These are phyloP conservation scores for Plasmodium berghei DNA, from an alignment of 169 alveolate genomes.

Conservation along the genomic window DNA sequence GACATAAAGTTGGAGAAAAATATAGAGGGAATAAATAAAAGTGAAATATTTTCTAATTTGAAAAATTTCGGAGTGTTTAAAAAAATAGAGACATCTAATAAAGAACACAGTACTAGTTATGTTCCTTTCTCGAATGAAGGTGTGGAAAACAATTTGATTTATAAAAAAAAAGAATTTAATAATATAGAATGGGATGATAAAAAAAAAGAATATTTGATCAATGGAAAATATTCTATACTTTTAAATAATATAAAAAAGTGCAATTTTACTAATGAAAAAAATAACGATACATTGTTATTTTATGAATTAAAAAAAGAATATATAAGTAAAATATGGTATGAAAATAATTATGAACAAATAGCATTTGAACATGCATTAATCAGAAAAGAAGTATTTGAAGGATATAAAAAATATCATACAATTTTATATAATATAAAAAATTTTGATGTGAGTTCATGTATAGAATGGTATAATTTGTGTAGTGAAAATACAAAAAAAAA, in stretches of 20 bases:
- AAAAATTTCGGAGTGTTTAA: too few relatives aligned
- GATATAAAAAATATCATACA: constrained; percentile 38
- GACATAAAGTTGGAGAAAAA: not conserved
- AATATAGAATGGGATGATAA: not conserved
- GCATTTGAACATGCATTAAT: constrained; percentile 45
- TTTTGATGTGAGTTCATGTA: constrained; percentile 43
- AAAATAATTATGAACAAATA: constrained; percentile 24
- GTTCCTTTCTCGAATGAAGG: not conserved
- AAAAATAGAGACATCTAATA: too few relatives aligned
- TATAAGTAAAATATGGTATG: constrained; percentile 37
- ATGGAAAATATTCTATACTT: constrained; percentile 15
- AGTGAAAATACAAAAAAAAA: constrained; percentile 50
- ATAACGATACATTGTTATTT: not conserved
- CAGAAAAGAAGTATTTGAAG: constrained; percentile 53
- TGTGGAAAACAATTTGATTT: too few relatives aligned
- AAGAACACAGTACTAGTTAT: not conserved
- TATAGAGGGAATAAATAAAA: too few relatives aligned
- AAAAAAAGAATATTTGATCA: not conserved
- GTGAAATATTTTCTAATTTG: too few relatives aligned
- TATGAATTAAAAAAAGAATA: constrained; percentile 37
- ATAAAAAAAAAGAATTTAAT: not conserved
- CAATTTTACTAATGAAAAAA: not conserved
- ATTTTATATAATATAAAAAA: constrained; percentile 51
- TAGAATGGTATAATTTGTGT: constrained; percentile 53
- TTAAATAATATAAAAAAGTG: constrained; percentile 24